These are phyloP conservation scores for Verbascum thapsus DNA, from an alignment of 257 asterid species.

Conservation along the genomic window DNA sequence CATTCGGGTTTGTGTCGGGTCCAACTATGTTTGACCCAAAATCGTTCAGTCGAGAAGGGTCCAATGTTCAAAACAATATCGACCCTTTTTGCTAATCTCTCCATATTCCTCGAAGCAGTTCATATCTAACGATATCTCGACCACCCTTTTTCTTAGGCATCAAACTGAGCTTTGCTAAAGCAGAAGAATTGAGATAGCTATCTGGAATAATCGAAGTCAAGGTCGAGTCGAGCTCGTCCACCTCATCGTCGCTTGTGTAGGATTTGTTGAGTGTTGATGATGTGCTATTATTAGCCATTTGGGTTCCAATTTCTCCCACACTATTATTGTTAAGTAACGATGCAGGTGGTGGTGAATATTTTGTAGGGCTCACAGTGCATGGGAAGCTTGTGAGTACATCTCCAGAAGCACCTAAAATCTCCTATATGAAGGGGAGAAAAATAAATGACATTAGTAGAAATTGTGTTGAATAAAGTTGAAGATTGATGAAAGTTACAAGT, in stretches of 20 bases:
- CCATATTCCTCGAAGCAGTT: conserved; percentile 75
- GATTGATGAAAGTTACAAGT: too few relatives aligned
- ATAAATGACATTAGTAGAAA: neutral
- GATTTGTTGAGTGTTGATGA: conserved; percentile 59
- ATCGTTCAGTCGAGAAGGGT: too few relatives aligned
- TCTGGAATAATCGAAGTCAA: conserved; percentile 68
- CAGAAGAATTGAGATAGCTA: conserved; percentile 44
- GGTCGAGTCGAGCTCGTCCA: conserved; percentile 72
- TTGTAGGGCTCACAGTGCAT: conserved; percentile 48
- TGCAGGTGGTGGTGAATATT: conserved; percentile 71
- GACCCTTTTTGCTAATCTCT: conserved; percentile 35
- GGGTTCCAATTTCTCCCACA: conserved; percentile 62
- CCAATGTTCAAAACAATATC: too few relatives aligned
- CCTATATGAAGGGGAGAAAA: conserved; percentile 40
- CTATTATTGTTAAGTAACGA: conserved; percentile 52
- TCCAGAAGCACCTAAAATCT: conserved; percentile 34
- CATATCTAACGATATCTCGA: conserved; percentile 56
- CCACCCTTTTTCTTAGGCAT: conserved; percentile 61
- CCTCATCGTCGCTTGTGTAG: conserved; percentile 78
- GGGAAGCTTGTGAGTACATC: conserved; percentile 52
- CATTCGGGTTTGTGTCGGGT: too few relatives aligned
- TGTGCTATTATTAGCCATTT: conserved; percentile 43
- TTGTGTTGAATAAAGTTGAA: too few relatives aligned
- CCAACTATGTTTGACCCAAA: too few relatives aligned
- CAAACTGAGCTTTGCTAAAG: conserved; percentile 48